Evolutionary conservation across 352 stramenopile genomes (phyloP), one percentile per base, ranked within the genome.

Genomic region (Pilasporangium apinafurcum): DNA sequence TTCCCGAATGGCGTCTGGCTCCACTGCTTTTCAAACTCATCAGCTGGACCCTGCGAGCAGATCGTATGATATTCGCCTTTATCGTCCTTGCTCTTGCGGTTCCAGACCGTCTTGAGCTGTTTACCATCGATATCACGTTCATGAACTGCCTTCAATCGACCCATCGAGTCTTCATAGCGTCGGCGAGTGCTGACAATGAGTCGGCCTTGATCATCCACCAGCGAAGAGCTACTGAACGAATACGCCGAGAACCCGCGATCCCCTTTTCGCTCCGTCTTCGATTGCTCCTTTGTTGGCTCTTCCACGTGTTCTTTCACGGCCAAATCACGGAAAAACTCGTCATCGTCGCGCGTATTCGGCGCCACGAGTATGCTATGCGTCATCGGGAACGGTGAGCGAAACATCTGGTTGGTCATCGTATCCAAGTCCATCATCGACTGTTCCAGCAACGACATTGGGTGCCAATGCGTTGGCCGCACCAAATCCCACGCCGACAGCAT

Each of bases 281-380:
- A 49, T 22, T 39, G 13, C 30, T 8, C 49, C 18, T n/a, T 22
- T 9, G 43, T 37, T 4, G 61, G 28, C 34, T 77, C 38, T 21
- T 62, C 40, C 7, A 48, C 50, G n/a, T 62, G 47, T 37, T 73
- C 59, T 12, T 33, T 44, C 25, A 72, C 56, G 1, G 77, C 73
- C 22, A 93, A 51, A 44, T 91, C 81, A 48, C 68, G 69, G 57
- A 93, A 93, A 53, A 93, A 93, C 16, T 90, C 81, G 24, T 91
- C 81, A 43, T 75, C 59, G 4, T 56, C 34, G 27, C 47, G 48
- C 25, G 65, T 29, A 14, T 44, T 46, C 8, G 44, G 47, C 27
- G 50, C 21, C 25, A 48, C 40, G 12, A 71, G 17, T 48, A 73
- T 56, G n/a, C n/a, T n/a, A n/a, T n/a, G n/a, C n/a, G n/a, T n/a